Percentiles rank a stretch among this genome's conserved stretches.
Conservation (phyloP, 1,139 yeast species). For the Scheffersomyces titani region DNA sequence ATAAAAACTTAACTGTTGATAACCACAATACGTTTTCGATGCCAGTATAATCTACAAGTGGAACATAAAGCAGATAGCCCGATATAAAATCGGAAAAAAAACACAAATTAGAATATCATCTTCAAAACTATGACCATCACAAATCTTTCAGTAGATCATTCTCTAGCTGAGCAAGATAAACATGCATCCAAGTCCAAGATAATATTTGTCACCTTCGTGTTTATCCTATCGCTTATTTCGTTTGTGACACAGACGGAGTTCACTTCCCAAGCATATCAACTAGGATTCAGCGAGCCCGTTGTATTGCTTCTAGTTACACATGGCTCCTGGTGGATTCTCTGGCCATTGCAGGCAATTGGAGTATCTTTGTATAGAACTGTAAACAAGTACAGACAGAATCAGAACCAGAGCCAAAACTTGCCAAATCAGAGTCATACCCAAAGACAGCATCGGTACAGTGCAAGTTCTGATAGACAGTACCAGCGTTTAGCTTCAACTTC, state of each 20-base stretch:
- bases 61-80: neutral
- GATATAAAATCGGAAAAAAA: neutral
- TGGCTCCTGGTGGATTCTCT: constrained; percentile 73
- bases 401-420: constrained; percentile 4
- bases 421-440: neutral
- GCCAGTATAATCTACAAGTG: neutral
- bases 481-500: constrained; percentile 30
- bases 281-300: constrained; percentile 69
- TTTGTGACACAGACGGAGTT: constrained; percentile 82
- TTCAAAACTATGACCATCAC: neutral
- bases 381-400: constrained; percentile 21
- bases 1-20: neutral
- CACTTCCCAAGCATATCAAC: constrained; percentile 68
- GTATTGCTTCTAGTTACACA: constrained; percentile 70
- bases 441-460: constrained; percentile 2
- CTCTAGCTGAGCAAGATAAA: constrained; percentile 3
- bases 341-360: constrained; percentile 68
- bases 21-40: neutral
- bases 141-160: neutral
- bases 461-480: constrained; percentile 18
- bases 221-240: constrained; percentile 58
- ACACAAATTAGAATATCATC: neutral
- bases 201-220: constrained; percentile 55
- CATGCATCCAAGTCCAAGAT: constrained; percentile 36
- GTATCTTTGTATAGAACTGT: constrained; percentile 48